These are phyloP conservation scores for Gossypium sturtianum DNA, from an alignment of 345 rosid genomes.

Conservation along the genomic window DNA sequence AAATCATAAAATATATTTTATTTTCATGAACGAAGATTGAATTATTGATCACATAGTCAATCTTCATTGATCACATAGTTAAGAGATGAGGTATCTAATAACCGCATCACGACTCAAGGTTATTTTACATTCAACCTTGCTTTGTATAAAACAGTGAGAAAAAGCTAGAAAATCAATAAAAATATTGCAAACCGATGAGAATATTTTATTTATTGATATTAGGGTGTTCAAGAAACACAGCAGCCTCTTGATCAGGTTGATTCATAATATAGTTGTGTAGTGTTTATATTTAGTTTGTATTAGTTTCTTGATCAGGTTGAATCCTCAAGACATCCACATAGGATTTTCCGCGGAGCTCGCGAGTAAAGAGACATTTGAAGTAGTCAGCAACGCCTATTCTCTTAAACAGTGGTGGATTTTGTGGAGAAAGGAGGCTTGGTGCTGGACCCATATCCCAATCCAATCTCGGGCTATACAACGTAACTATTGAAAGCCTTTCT, in stretches of 20 bases:
- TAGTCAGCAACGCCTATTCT: slow-evolving; percentile 19
- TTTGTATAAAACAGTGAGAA: no score
- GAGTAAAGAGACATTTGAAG: background rate
- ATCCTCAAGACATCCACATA: slow-evolving; percentile 15
- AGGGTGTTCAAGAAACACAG: background rate
- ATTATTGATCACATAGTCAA: fast-evolving
- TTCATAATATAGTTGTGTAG: background rate
- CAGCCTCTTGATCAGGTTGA: background rate
- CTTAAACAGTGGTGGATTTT: slow-evolving; percentile 16
- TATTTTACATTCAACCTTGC: no score
- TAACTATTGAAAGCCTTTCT: slow-evolving; percentile 16
- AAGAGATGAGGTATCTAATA: no score
- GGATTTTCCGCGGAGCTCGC: slow-evolving; percentile 6
- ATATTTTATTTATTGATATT: background rate
- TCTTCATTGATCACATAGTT: fast-evolving
- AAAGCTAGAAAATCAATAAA: no score
- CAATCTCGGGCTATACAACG: slow-evolving; percentile 12
- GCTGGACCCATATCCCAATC: slow-evolving; percentile 20
- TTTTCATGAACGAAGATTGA: fast-evolving
- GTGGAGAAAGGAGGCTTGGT: background rate
- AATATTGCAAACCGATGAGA: no score
- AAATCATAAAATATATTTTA: no score
- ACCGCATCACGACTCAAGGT: no score
- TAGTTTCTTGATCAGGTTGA: background rate
- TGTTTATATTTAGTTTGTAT: background rate